Evolutionary conservation across 805 yeast species (phyloP), one percentile per base, ranked within the genome.

Genomic region (Candida berthetii): DNA sequence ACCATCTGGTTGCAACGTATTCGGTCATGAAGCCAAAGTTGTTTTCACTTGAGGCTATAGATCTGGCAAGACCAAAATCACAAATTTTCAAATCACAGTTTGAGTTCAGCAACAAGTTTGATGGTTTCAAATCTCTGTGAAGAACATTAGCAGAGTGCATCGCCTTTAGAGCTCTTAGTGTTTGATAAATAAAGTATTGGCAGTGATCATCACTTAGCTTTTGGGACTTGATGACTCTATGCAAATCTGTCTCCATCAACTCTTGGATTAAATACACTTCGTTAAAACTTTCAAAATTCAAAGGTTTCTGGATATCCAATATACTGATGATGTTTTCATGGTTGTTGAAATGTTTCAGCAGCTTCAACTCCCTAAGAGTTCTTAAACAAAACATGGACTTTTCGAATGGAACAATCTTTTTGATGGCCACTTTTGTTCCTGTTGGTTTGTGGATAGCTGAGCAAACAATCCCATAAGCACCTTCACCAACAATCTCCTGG

Each of bases 1-100:
- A 85, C 91, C 91, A 85, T 51, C 93, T 66, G 8, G 93, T 85
- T 3, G 91, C 91, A 3, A 85, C 93, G 49, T 85, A 85, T 55
- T 85, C 91, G 0, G 91, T 85, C 66, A 84, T 66, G 48, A 74
- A 73, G 0, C 82, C 74, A 31, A 72, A 66, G 44, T 69, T 55
- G 36, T 69, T 67, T 47, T 71, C 74, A 41, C 68, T 57, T 31
- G 79, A 71, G 19, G 73, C 69, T 15, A 76, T 61, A 31, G 74
- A 69, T 42, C 91, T 65, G 1, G 90, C 81, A 18, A 85, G 61
- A 0, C 93, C 93, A 62, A 85, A 84, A 61, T 85, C 93, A 60
- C 91, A 83, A 14, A 85, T 75, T 49, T 83, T 85, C 44, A 85
- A 64, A 55, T 83, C 88, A 61, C 93, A 84, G 48, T 82, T 76